Conservation (phyloP, 345 rosid genomes). For the Eucalyptus cladocalyx region DNA sequence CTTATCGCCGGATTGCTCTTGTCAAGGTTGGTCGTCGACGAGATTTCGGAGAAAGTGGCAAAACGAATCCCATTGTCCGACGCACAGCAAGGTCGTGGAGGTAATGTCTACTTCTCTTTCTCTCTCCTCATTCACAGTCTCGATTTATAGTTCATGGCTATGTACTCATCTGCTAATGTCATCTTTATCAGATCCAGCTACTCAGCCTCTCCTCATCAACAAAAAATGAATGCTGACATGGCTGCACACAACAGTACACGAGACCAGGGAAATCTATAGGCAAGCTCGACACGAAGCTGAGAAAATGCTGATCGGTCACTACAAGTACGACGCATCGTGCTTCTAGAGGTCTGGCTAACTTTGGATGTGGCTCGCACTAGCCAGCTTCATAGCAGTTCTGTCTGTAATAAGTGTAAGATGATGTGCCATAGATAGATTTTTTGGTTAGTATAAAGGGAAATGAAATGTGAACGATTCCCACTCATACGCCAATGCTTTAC, state of each 20-base stretch:
- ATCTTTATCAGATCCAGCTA: not conserved
- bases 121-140: not conserved
- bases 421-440: not conserved
- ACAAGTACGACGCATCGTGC: not conserved
- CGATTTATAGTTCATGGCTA: not conserved
- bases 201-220: not conserved
- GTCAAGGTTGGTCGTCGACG: constrained; percentile 41
- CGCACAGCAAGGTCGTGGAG: constrained; percentile 19
- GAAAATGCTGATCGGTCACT: not conserved
- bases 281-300: not conserved
- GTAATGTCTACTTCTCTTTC: constrained; percentile 8
- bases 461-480: not conserved
- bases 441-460: not conserved
- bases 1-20: constrained; percentile 74
- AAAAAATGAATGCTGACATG: not conserved
- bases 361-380: not conserved
- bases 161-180: not conserved
- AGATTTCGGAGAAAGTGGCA: constrained; percentile 24
- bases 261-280: not conserved
- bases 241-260: not conserved
- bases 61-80: not conserved
- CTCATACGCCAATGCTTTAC: not conserved
- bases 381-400: not conserved
- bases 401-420: not conserved
- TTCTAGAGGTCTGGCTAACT: not conserved